Conservation (phyloP, 148 eudicot species). For the Polygonum maritimum region DNA sequence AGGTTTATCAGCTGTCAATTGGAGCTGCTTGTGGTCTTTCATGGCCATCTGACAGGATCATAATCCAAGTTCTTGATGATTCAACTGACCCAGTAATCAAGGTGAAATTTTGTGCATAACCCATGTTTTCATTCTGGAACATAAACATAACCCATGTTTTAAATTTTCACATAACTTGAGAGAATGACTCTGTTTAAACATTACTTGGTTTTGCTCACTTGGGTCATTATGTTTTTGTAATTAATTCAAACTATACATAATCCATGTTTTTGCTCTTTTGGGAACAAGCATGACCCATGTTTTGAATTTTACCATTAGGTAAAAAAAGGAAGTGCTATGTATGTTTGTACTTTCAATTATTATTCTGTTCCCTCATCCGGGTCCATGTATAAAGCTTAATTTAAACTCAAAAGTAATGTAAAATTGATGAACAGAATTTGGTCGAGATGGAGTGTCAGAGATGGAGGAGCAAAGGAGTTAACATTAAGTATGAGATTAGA, state of each 20-base stretch:
- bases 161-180: background rate
- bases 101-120: constrained; percentile 13
- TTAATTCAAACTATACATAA: background rate
- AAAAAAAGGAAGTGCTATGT: background rate
- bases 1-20: constrained; percentile 64
- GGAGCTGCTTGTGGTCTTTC: constrained; percentile 67
- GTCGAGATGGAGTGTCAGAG: constrained; percentile 49
- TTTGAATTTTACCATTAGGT: background rate
- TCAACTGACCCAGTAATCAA: constrained; percentile 44
- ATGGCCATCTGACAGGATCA: constrained; percentile 64
- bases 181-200: background rate
- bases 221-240: background rate
- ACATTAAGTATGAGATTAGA: constrained; percentile 39
- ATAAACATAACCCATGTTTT: background rate
- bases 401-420: background rate
- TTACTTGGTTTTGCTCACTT: background rate
- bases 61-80: constrained; percentile 59
- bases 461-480: constrained; percentile 49
- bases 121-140: background rate
- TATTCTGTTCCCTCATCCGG: background rate
- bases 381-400: background rate
- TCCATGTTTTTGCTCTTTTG: background rate
- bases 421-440: constrained; percentile 18
- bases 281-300: background rate
- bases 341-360: background rate